These are phyloP conservation scores for Dothideomycetidae sp. DNA, from an alignment of 2,329 filamentous ascomycete genomes.

Conservation along the genomic window DNA sequence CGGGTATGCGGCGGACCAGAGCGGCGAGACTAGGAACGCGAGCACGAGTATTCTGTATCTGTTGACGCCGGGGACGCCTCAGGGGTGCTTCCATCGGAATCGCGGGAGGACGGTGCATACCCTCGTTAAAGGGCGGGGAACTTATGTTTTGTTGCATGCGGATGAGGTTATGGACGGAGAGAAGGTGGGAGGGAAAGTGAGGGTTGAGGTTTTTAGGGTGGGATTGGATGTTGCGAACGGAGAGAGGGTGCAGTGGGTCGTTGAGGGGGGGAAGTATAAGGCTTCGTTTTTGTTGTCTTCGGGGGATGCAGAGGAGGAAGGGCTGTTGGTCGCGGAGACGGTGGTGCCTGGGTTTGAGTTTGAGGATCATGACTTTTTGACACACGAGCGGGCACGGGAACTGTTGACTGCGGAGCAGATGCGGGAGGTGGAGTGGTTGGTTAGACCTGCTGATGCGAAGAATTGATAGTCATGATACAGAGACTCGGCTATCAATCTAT, in stretches of 20 bases:
- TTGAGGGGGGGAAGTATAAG: conserved; percentile 55
- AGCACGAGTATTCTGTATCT: conserved; percentile 52
- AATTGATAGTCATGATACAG: too few relatives aligned
- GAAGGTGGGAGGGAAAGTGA: conserved; percentile 26
- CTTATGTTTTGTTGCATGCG: conserved; percentile 50
- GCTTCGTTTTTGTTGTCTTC: conserved; percentile 45
- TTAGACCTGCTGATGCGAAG: too few relatives aligned
- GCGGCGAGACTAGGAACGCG: conserved; percentile 32
- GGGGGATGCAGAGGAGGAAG: conserved; percentile 28
- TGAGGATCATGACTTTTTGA: conserved; percentile 53
- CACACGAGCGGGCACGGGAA: conserved; percentile 33
- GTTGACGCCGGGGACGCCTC: conserved; percentile 45
- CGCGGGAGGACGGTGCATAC: conserved; percentile 49
- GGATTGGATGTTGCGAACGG: conserved; percentile 42
- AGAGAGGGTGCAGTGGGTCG: conserved; percentile 53
- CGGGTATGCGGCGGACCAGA: conserved; percentile 1
- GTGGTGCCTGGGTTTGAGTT: conserved; percentile 56
- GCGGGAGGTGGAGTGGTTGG: not conserved
- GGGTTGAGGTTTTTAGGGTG: conserved; percentile 51
- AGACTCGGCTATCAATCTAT: too few relatives aligned
- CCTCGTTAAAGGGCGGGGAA: conserved; percentile 46
- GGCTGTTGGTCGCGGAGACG: conserved; percentile 52
- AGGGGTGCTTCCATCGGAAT: conserved; percentile 51
- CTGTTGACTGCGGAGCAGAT: conserved; percentile 31
- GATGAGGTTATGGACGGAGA: conserved; percentile 30